A percentile compares a stretch with the other conserved stretches of the same genome.
Conservation (phyloP, 2,329 filamentous ascomycete species). For the Aspergillus nomiae region DNA sequence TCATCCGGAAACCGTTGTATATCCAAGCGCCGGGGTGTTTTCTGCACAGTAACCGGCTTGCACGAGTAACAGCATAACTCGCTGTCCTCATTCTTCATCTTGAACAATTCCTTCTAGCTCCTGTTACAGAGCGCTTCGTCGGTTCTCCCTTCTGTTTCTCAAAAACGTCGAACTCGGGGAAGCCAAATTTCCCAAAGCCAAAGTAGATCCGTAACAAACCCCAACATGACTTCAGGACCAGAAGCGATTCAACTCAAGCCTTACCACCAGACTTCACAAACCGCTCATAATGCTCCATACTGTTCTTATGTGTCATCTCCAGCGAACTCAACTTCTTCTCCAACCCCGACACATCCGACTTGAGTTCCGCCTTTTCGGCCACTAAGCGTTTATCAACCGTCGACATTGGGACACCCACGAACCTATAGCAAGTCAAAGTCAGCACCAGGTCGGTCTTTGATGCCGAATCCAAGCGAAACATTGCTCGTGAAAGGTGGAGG, state of each 20-base stretch:
- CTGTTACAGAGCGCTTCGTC: background rate
- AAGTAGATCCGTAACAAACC: background rate
- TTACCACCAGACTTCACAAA: constrained; percentile 66
- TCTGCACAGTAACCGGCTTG: background rate
- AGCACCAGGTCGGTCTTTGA: background rate
- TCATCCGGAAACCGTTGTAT: background rate
- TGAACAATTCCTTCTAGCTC: background rate
- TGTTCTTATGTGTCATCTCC: constrained; percentile 94
- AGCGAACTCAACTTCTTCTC: constrained; percentile 90
- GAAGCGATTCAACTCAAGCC: constrained; percentile 22
- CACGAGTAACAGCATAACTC: background rate
- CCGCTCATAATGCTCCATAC: constrained; percentile 84
- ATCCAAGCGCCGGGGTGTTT: background rate
- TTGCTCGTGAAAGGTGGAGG: background rate
- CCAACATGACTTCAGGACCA: background rate
- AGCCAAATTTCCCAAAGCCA: background rate
- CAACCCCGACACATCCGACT: constrained; percentile 76
- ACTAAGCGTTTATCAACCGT: constrained; percentile 76
- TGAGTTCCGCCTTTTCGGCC: constrained; percentile 71
- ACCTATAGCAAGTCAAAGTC: constrained; percentile 60
- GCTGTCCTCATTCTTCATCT: background rate
- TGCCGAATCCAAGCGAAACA: background rate
- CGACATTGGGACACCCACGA: constrained; percentile 74
- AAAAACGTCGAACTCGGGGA: background rate
- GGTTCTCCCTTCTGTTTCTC: background rate